A percentile compares a stretch with the other conserved stretches of the same genome.
Evolutionary conservation across 2,329 filamentous ascomycete genomes (phyloP).

Genomic region (Colletotrichum euphorbiae): DNA sequence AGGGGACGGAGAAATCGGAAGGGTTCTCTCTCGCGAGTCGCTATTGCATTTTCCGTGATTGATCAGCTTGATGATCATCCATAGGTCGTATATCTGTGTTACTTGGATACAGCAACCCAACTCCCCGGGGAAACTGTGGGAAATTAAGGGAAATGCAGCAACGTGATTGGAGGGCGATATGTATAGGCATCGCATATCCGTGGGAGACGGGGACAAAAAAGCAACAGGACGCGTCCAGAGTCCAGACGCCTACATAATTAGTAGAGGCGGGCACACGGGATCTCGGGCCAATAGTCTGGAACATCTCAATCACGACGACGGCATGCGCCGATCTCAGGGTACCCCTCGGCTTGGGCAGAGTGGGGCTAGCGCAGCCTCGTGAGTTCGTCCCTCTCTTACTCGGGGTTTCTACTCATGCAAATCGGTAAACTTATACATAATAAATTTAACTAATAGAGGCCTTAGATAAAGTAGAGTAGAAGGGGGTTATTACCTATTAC

Average conservation of each 20-base stretch:
- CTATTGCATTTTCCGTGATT: not conserved
- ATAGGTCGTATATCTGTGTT: not conserved
- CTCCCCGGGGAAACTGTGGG: not conserved
- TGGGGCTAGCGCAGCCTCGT: no score
- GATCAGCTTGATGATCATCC: not conserved
- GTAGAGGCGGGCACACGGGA: constrained; percentile 23
- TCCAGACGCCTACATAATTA: constrained; percentile 11
- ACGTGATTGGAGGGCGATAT: not conserved
- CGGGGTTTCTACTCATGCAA: no score
- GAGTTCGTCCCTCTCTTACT: no score
- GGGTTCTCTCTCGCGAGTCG: constrained; percentile 3
- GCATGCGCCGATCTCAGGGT: constrained; percentile 32
- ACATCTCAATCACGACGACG: constrained; percentile 26
- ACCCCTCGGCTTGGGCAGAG: no score
- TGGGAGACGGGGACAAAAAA: constrained; percentile 7
- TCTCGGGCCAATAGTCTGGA: constrained; percentile 36
- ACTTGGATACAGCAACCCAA: not conserved
- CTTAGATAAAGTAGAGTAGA: no score
- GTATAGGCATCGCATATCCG: not conserved
- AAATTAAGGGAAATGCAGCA: not conserved
- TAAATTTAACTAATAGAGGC: no score
- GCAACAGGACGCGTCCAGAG: constrained; percentile 19
- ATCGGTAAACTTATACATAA: no score
- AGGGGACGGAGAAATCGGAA: not conserved
- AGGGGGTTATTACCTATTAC: no score